A percentile compares a stretch with the other conserved stretches of the same genome.
Evolutionary conservation across 805 yeast genomes (phyloP).

Genomic region (Lachancea waltii): DNA sequence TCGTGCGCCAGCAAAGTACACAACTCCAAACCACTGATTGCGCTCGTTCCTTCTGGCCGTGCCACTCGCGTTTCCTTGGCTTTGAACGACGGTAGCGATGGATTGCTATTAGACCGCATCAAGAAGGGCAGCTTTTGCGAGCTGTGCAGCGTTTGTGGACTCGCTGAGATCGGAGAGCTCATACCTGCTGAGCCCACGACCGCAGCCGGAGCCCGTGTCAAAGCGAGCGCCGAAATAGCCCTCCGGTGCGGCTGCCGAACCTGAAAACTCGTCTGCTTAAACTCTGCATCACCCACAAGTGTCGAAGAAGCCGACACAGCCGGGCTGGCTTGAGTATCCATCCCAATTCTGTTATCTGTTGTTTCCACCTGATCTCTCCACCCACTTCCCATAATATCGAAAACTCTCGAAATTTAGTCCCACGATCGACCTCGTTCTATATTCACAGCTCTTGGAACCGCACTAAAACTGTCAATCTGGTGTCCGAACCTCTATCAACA

Average conservation of each 20-base stretch:
- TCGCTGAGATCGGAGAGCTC: background rate
- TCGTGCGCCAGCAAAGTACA: constrained; percentile 11
- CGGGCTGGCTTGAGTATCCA: constrained; percentile 6
- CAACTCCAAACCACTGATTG: constrained; percentile 20
- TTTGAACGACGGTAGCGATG: constrained; percentile 19
- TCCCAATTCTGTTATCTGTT: background rate
- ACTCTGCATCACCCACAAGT: constrained; percentile 4
- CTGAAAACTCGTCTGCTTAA: constrained; percentile 1
- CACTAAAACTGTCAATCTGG: background rate
- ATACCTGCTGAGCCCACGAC: background rate
- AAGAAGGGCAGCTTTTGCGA: constrained; percentile 6
- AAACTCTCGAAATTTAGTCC: no score
- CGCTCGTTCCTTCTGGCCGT: constrained; percentile 18
- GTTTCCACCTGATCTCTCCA: background rate
- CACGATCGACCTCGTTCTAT: background rate
- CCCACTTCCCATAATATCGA: background rate
- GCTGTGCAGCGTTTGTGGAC: no score
- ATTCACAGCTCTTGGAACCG: background rate
- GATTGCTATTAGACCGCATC: constrained; percentile 10
- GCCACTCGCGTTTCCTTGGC: constrained; percentile 22
- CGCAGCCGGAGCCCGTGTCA: background rate
- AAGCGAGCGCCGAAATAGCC: constrained; percentile 6
- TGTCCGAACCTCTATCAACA: no score
- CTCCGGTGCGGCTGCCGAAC: constrained; percentile 6
- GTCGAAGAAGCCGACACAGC: constrained; percentile 9